These are phyloP conservation scores for Pestalotiopsis fici DNA, from an alignment of 2,329 filamentous ascomycete species.

Conservation along the genomic window DNA sequence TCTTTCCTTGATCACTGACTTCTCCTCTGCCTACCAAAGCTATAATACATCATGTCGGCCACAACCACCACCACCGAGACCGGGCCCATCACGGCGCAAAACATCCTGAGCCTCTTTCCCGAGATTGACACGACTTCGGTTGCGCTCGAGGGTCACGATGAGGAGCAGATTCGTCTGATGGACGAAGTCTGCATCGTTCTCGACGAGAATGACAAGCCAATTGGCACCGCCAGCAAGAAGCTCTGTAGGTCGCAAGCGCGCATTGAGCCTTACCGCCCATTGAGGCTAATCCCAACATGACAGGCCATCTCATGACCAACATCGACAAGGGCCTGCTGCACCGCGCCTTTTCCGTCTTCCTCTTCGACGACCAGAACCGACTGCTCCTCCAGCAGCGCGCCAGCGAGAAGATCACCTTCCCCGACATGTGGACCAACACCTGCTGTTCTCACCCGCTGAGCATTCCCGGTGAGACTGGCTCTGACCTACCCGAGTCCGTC, in stretches of 20 bases:
- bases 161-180: conserved; percentile 97
- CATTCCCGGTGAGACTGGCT: conserved; percentile 87
- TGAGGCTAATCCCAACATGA: conserved; percentile 6
- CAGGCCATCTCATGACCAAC: conserved; percentile 98
- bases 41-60: conserved; percentile 21
- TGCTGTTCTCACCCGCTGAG: conserved; percentile 97
- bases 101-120: conserved; percentile 85
- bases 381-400: conserved; percentile 95
- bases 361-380: conserved; percentile 92
- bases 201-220: conserved; percentile 87
- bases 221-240: conserved; percentile 98
- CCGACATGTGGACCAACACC: conserved; percentile 99
- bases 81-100: conserved; percentile 77
- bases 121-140: conserved; percentile 73
- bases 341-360: conserved; percentile 95
- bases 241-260: conserved; percentile 64
- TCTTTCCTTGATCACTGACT: not conserved
- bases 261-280: too few species aligned
- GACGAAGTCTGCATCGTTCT: conserved; percentile 98
- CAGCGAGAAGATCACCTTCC: conserved; percentile 97
- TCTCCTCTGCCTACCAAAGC: not conserved
- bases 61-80: conserved; percentile 45
- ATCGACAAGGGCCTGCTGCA: conserved; percentile 95
- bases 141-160: conserved; percentile 89
- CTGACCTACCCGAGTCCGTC: conserved; percentile 76